Evolutionary conservation across 2,329 filamentous ascomycete species (phyloP).

Genomic region (Pseudofabraea citricarpa): DNA sequence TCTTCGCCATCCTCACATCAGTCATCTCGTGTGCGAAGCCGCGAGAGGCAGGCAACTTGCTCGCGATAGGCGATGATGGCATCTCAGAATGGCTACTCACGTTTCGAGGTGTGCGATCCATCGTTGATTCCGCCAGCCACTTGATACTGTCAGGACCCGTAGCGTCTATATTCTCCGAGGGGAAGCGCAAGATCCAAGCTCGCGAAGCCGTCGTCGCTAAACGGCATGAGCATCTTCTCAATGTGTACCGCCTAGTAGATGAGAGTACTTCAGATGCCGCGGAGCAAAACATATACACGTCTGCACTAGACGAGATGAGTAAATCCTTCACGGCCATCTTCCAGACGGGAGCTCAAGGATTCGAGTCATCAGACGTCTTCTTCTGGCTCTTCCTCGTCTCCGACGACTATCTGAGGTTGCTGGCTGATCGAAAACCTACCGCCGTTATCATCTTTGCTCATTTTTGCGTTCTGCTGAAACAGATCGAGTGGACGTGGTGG

Average conservation of each 20-base stretch:
- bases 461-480: constrained; percentile 17
- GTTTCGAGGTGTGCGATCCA: background rate
- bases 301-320: background rate
- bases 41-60: background rate
- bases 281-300: background rate
- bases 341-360: too few species aligned
- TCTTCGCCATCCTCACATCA: constrained; percentile 2
- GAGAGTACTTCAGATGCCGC: background rate
- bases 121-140: background rate
- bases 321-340: background rate
- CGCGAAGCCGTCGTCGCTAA: background rate
- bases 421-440: constrained; percentile 12
- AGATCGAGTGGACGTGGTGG: constrained; percentile 24
- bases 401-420: constrained; percentile 14
- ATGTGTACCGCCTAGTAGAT: background rate
- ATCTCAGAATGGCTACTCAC: background rate
- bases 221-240: background rate
- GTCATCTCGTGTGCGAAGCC: background rate
- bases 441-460: constrained; percentile 21
- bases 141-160: background rate
- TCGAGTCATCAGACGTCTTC: constrained; percentile 5
- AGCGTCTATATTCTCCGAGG: background rate
- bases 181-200: background rate
- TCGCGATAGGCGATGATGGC: background rate
- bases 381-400: constrained; percentile 15